Percentiles rank a stretch among this genome's conserved stretches.
phyloP scores from a whole-genome alignment of 2,329 filamentous ascomycete species.

The Arthroderma sp. region DNA sequence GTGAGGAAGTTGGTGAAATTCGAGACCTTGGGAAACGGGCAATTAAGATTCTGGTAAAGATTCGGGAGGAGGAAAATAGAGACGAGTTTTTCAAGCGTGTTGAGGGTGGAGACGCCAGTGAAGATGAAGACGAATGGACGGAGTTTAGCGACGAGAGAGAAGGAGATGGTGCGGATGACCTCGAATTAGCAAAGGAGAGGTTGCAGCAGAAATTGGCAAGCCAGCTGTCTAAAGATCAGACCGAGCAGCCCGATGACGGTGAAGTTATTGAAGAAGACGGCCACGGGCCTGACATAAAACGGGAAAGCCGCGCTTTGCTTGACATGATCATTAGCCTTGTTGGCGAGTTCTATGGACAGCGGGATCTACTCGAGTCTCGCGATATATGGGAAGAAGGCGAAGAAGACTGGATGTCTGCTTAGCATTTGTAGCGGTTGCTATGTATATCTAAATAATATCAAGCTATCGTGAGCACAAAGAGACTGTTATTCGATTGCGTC shows the following conservation, averaged over 20 bases:
- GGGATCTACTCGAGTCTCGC: slow-evolving; percentile 66
- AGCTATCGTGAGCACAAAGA: too few relatives aligned
- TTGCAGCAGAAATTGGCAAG: slow-evolving; percentile 28
- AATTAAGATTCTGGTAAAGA: slow-evolving; percentile 33
- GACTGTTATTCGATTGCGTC: too few relatives aligned
- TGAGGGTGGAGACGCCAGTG: slow-evolving; percentile 8
- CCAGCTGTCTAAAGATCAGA: background rate
- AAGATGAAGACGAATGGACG: slow-evolving; percentile 4
- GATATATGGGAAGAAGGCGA: slow-evolving; percentile 36
- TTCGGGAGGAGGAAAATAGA: slow-evolving; percentile 30
- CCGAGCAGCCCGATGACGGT: background rate
- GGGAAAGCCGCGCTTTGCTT: slow-evolving; percentile 49
- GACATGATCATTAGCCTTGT: slow-evolving; percentile 86
- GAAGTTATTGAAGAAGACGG: slow-evolving; percentile 33
- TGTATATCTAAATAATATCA: too few relatives aligned
- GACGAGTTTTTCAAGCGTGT: slow-evolving; percentile 12
- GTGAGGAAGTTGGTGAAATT: slow-evolving; percentile 61
- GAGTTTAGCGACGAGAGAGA: background rate
- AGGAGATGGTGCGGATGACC: slow-evolving; percentile 15
- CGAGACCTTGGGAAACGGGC: slow-evolving; percentile 70
- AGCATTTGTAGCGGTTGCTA: too few relatives aligned
- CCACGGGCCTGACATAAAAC: slow-evolving; percentile 7
- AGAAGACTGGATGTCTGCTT: background rate
- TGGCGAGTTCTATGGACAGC: slow-evolving; percentile 80
- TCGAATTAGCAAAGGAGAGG: slow-evolving; percentile 38